Conservation (phyloP, 2,329 filamentous ascomycete species). For the Alternaria longipes region DNA sequence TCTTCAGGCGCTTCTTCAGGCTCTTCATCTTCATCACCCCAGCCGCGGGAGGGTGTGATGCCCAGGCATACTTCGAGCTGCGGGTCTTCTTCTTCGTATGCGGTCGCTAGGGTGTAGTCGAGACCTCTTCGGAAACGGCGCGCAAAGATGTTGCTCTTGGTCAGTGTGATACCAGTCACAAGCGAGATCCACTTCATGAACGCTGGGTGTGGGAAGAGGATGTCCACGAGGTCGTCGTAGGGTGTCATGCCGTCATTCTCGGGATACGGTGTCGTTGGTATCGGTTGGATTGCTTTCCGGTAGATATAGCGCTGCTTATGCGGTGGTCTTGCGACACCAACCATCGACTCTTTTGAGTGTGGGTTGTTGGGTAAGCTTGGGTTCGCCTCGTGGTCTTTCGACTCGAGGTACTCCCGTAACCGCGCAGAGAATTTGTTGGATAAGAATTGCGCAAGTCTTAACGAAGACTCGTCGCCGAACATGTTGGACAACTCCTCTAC, state of each 20-base stretch:
- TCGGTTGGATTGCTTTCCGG: slow-evolving; percentile 64
- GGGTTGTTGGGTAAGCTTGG: slow-evolving; percentile 55
- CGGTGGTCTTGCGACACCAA: slow-evolving; percentile 80
- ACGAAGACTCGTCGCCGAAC: slow-evolving; percentile 84
- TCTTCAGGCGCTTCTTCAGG: slow-evolving; percentile 59
- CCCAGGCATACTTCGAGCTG: slow-evolving; percentile 88
- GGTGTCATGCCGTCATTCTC: slow-evolving; percentile 48
- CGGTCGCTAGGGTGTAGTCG: slow-evolving; percentile 93
- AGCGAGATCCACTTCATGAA: slow-evolving; percentile 92
- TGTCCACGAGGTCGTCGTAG: slow-evolving; percentile 80
- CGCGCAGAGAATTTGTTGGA: slow-evolving; percentile 77
- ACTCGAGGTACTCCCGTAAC: slow-evolving; percentile 75
- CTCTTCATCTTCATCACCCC: slow-evolving; percentile 76
- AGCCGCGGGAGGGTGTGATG: slow-evolving; percentile 84
- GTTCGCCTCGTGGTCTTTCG: slow-evolving; percentile 54
- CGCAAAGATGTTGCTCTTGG: slow-evolving; percentile 79
- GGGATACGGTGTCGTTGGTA: slow-evolving; percentile 46
- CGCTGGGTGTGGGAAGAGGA: slow-evolving; percentile 81
- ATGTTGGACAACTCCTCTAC: slow-evolving; percentile 81
- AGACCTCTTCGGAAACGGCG: slow-evolving; percentile 85
- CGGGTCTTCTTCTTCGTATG: slow-evolving; percentile 75
- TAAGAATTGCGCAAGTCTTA: slow-evolving; percentile 82
- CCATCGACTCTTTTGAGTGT: slow-evolving; percentile 44
- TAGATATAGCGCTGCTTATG: slow-evolving; percentile 97
- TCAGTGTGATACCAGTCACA: slow-evolving; percentile 78